Base-by-base conservation (phyloP, 2,329 filamentous ascomycete genomes). In the Diaporthe helianthi region DNA sequence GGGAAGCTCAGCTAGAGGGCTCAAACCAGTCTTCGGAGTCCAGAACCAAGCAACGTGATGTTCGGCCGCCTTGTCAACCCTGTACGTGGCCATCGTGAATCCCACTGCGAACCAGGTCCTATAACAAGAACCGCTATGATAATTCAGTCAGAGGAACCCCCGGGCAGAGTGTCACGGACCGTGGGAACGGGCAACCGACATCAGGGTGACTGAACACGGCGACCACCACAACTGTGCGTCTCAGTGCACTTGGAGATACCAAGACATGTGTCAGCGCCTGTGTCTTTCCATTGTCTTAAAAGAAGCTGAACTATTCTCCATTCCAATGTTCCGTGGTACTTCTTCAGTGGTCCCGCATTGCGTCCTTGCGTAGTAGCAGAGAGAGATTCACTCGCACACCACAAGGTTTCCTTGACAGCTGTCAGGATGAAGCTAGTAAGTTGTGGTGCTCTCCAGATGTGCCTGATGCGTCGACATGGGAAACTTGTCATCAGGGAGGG, bases 351-450 rank as follows among this genome's bases (percentile, higher is more conserved):
- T 46, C 29, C 26, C 29, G 19, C 3, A 9, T 60, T 31, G 26
- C 19, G 36, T 46, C 17, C 2, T n/a, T 8, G 31, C 8, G 10
- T 15, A 60, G 26, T 1, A 13, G 4, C 19, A 15, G 19, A 9
- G n/a, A n/a, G 19, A 36, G n/a, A n/a, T n/a, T n/a, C n/a, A 29
- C 54, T n/a, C 26, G 24, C 36, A 60, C 17, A 26, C 36, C 26
- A 46, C 19, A 55, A 31, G 9, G 17, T 49, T 44, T 2, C 17
- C 55, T 24, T 36, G 58, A 52, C 33, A 53, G 49, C 63, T 41
- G 36, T 46, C 36, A 66, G 36, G 31, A 36, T 33, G 36, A 36
- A 66, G 31, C 63, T 44, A n/a, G n/a, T n/a, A 44, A 44, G 41
- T 33, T 54, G 38, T 26, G 36, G 38, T 26, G 36, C 26, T 54